Evolutionary conservation across 2,329 filamentous ascomycete species (phyloP).

Genomic region (Aureobasidium subglaciale): DNA sequence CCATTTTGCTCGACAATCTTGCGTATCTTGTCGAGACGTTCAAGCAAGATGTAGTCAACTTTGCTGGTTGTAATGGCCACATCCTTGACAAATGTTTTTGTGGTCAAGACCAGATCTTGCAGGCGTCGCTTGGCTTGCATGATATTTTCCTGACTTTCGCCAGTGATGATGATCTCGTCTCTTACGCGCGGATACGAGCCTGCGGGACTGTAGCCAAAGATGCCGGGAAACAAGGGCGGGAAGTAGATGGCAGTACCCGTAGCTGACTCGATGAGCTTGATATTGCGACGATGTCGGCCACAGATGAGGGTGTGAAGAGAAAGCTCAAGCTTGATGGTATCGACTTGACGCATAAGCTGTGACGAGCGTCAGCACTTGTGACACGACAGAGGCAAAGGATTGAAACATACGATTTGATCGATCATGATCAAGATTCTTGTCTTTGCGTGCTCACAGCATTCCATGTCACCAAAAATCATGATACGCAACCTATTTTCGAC

Average conservation of each 20-base stretch:
- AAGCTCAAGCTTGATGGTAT: slow-evolving; percentile 73
- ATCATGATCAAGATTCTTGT: slow-evolving; percentile 95
- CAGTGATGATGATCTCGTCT: slow-evolving; percentile 91
- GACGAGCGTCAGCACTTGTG: slow-evolving; percentile 13
- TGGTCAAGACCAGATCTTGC: slow-evolving; percentile 72
- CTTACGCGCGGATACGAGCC: slow-evolving; percentile 70
- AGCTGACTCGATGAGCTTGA: slow-evolving; percentile 92
- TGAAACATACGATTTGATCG: slow-evolving; percentile 68
- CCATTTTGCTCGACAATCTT: slow-evolving; percentile 97
- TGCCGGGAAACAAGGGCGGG: slow-evolving; percentile 82
- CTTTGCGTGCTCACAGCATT: slow-evolving; percentile 95
- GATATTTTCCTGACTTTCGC: slow-evolving; percentile 77
- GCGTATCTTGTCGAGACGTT: slow-evolving; percentile 88
- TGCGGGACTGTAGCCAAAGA: slow-evolving; percentile 82
- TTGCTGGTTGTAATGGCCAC: slow-evolving; percentile 84
- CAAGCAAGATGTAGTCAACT: slow-evolving; percentile 87
- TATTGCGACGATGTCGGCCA: slow-evolving; percentile 90
- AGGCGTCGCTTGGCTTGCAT: slow-evolving; percentile 84
- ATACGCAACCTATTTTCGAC: slow-evolving; percentile 84
- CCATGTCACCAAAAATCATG: slow-evolving; percentile 88
- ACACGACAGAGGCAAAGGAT: slow-evolving; percentile 21
- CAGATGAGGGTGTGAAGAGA: slow-evolving; percentile 88
- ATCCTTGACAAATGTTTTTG: slow-evolving; percentile 77
- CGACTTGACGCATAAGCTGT: slow-evolving; percentile 66
- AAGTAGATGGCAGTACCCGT: slow-evolving; percentile 98